Base-by-base conservation (phyloP, 1,139 yeast species). In the Spathaspora sp. region DNA sequence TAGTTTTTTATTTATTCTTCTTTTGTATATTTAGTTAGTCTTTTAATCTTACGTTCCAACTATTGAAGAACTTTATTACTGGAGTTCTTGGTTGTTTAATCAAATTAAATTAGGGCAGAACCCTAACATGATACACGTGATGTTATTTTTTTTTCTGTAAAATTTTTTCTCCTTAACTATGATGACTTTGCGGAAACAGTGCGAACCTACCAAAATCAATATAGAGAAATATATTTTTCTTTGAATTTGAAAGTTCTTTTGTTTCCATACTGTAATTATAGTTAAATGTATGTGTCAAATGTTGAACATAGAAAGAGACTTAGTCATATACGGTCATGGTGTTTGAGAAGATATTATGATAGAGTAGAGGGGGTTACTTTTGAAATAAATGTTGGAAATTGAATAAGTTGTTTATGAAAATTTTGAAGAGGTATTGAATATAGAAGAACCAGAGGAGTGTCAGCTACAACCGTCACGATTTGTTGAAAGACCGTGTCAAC, bases 221-320 rank as follows among this genome's bases (percentile, higher is more conserved):
- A 41, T 41, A 41, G 43, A 24, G 25, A 41, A 24, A 31, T 34
- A 34, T 29, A 29, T 29, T 29, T 34, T 41, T 41, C 29, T 41
- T 41, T 33, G 26, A 29, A 27, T n/a, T n/a, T n/a, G 37, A 33
- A 13, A 13, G 23, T 41, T 29, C 36, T 33, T 44, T 37, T 41
- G 42, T 37, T 45, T 44, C 42, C 42, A 20, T 45, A 45, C 44
- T 39, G 43, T 46, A 44, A 41, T 44, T 47, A 49, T 46, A 39
- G 45, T 50, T 51, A 47, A 54, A 56, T 47, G 59, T 56, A 56
- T 56, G 59, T 29, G 33, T 16, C 15, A 29, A 13, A 29, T 16
- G 15, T 56, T 46, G 33, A 26, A 16, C 17, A 6, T 13, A 11
- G n/a, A 18, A n/a, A 4, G 8, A 7, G 13, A 7, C 18, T 6